Evolutionary conservation across 768 basidiomycete genomes (phyloP).

Genomic region (Pleurotus eryngii): DNA sequence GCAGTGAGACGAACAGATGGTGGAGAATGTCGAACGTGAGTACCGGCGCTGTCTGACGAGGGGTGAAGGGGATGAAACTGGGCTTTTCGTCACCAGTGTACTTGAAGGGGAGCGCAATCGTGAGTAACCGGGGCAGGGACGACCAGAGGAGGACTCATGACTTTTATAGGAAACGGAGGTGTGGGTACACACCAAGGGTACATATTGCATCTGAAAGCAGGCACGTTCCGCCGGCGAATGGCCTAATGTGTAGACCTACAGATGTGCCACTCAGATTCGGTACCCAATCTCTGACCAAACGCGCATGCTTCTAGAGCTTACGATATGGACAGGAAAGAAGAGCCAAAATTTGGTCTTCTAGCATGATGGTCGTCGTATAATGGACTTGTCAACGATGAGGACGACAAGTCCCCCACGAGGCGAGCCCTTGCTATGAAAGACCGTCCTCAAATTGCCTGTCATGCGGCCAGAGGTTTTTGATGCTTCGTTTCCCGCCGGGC

Average conservation of each 20-base stretch:
- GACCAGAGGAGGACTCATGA: not conserved
- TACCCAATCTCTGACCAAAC: slow-evolving; percentile 1
- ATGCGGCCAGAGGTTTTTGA: not conserved
- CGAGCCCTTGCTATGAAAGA: not conserved
- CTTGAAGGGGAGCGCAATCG: not conserved
- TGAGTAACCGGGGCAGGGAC: slow-evolving; percentile 1
- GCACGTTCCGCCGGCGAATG: slow-evolving; percentile 7
- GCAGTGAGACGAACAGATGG: not conserved
- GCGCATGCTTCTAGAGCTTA: not conserved
- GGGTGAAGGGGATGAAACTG: not conserved
- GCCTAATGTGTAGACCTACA: slow-evolving; percentile 2
- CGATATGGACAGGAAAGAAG: not conserved
- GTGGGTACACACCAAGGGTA: not conserved
- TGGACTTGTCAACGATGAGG: not conserved
- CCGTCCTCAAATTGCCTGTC: not conserved
- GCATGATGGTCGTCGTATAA: not conserved
- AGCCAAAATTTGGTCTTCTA: slow-evolving; percentile 1
- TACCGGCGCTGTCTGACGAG: not conserved
- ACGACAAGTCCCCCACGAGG: not conserved
- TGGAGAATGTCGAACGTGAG: slow-evolving; percentile 3
- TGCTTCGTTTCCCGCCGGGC: not conserved
- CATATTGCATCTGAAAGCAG: not conserved
- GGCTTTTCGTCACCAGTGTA: not conserved
- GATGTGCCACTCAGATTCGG: slow-evolving; percentile 6
- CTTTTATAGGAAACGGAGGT: slow-evolving; percentile 7